Evolutionary conservation across 2,329 filamentous ascomycete species (phyloP).

Genomic region (Microcera coccophila): DNA sequence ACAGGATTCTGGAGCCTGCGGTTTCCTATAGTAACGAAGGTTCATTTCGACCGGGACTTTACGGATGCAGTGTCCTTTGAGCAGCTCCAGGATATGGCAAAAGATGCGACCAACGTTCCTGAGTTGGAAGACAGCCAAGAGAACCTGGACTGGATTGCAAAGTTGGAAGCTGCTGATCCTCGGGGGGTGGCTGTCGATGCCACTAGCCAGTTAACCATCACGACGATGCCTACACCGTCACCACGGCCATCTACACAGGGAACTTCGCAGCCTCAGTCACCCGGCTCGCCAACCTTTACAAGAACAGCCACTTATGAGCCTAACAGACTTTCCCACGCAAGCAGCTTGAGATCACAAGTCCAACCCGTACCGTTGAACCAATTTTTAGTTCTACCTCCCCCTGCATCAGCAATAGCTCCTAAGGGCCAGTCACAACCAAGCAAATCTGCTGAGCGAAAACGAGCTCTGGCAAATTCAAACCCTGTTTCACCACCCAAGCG

Average conservation of each 20-base stretch:
- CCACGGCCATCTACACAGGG: conserved; percentile 27
- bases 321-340: too few relatives aligned
- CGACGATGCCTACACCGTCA: conserved; percentile 35
- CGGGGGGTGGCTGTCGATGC: conserved; percentile 40
- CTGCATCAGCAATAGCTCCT: conserved; percentile 8
- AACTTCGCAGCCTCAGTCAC: conserved; percentile 16
- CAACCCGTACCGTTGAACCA: too few relatives aligned
- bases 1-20: conserved; percentile 69
- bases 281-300: conserved; percentile 9
- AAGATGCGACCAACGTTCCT: conserved; percentile 48
- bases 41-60: conserved; percentile 71
- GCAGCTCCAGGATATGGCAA: conserved; percentile 65
- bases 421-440: neutral
- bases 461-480: neutral
- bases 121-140: conserved; percentile 56
- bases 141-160: conserved; percentile 56
- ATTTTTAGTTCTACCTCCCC: conserved; percentile 11
- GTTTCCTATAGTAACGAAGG: conserved; percentile 71
- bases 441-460: conserved; percentile 2
- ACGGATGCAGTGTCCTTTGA: conserved; percentile 65
- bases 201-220: conserved; percentile 43
- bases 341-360: neutral
- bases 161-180: conserved; percentile 54
- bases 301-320: neutral
- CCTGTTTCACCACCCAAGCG: conserved; percentile 17